Evolutionary conservation across 2,329 filamentous ascomycete species (phyloP).

Genomic region (Ceratocystis cacaofunesta): DNA sequence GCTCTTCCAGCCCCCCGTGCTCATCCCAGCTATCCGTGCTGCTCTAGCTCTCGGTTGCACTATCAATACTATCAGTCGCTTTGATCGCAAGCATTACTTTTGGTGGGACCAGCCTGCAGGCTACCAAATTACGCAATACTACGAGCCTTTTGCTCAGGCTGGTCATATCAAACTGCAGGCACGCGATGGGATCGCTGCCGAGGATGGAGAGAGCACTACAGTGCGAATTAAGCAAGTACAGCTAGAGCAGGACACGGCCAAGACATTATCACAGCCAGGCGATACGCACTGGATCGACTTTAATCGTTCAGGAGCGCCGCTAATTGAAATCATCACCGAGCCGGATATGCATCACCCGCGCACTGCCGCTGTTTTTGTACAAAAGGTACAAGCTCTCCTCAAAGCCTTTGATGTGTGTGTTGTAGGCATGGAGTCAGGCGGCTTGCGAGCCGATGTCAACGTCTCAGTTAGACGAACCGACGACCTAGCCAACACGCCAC

Average conservation of each 20-base stretch:
- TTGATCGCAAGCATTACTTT: constrained; percentile 97
- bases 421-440: constrained; percentile 84
- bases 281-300: constrained; percentile 73
- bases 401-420: constrained; percentile 72
- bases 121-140: constrained; percentile 97
- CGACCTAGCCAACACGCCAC: constrained; percentile 22
- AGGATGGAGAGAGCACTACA: constrained; percentile 53
- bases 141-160: constrained; percentile 54
- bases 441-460: constrained; percentile 85
- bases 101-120: constrained; percentile 95
- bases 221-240: constrained; percentile 88
- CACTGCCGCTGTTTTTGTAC: constrained; percentile 75
- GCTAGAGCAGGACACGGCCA: constrained; percentile 95
- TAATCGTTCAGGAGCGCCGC: constrained; percentile 77
- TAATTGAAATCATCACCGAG: constrained; percentile 89
- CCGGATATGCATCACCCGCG: constrained; percentile 77
- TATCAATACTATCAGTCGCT: constrained; percentile 62
- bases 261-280: constrained; percentile 66
- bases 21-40: constrained; percentile 81
- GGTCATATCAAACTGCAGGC: constrained; percentile 56
- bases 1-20: constrained; percentile 62
- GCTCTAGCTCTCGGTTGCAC: constrained; percentile 71
- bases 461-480: constrained; percentile 61
- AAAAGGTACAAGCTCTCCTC: constrained; percentile 73
- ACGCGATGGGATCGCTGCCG: constrained; percentile 64